Base-by-base conservation (phyloP, 2,329 filamentous ascomycete genomes). In the Phialophora verrucosa region DNA sequence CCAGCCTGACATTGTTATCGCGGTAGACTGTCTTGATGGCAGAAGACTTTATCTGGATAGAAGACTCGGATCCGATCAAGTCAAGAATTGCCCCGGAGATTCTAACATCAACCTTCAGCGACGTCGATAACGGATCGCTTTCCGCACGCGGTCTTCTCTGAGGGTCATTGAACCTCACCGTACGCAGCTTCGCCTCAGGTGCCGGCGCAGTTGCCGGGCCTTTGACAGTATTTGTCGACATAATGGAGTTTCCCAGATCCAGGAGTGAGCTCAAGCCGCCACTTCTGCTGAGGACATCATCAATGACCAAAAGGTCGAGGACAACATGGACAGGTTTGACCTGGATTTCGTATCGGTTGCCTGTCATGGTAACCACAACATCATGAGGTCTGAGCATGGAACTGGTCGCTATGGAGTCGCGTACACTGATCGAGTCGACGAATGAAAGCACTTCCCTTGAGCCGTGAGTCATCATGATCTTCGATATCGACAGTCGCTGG, bases 261-360 rank as follows among this genome's bases (percentile, higher is more conserved):
- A 99, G 81, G 60, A 99, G 90, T 70, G 93, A 92, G 76, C 93
- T 97, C 51, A 99, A 82, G 0, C 95, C 95, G 42, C 95, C 95
- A 78, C 97, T 93, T 84, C 91, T 92, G 63, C 88, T 87, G 66
- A 98, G 88, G 0, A 91, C 91, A 73, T 97, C 93, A 72, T 98
- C 95, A 25, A 98, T 80, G 63, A 87, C 86, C 69, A 90, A 89
- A 17, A 97, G 80, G 74, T 98, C 91, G 49, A 98, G 79, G 64
- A 88, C 86, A 10, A 97, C 76, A 65, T 89, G 87, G 1, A 97
- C 77, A 5, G 93, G 92, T 10, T 96, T 83, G 0, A 93, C 96
- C 60, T 88, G 86, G 14, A 97, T 76, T 35, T 91, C 87, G 17
- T 91, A 70, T 11, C 71, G 65, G 42, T 72, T 67, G 51, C 55